Evolutionary conservation across 1,284 basidiomycete species (phyloP), one percentile per base, ranked within the genome.

Genomic region (Cerioporus squamosus): DNA sequence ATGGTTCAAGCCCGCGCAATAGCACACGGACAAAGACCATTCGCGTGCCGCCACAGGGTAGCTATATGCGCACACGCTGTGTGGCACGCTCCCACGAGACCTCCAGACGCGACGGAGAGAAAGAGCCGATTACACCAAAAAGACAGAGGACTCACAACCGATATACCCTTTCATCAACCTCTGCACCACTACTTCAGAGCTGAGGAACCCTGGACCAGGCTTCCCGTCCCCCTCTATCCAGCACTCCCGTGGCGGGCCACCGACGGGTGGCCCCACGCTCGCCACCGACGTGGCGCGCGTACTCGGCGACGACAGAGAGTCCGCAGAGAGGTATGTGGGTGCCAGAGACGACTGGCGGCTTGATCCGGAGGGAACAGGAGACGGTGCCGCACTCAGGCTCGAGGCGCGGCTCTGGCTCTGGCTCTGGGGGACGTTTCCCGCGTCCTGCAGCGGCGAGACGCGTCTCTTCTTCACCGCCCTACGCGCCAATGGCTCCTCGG

Each of bases 111-210:
- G 17, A 26, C 44, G 17, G 10, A 26, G 24, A n/a, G 29, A 22
- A 24, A 42, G 7, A 42, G n/a, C 40, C 10, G n/a, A 7, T 42
- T 23, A 22, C 17, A 51, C 36, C 18, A 23, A 29, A 36, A 26
- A 39, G 31, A 48, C n/a, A 47, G 3, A 44, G 36, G 17, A 80
- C 87, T 66, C 62, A 91, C 90, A 87, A 53, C 76, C 71, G 72
- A 85, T 88, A 67, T 91, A 90, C 1, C 79, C 79, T 67, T 83
- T 86, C 73, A 85, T 80, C 2, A 90, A 74, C 38, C 73, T 68
- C 63, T 74, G 76, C 17, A 91, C 85, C 5, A 87, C 86, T 22
- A 73, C 72, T 66, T 87, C 86, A 22, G 85, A 87, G 69, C 83
- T 88, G 42, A 85, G 71, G 64, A 87, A 80, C 1, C 67, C 72